phyloP scores from a whole-genome alignment of 352 stramenopile genomes.

The Hyaloperonospora brassicae region DNA sequence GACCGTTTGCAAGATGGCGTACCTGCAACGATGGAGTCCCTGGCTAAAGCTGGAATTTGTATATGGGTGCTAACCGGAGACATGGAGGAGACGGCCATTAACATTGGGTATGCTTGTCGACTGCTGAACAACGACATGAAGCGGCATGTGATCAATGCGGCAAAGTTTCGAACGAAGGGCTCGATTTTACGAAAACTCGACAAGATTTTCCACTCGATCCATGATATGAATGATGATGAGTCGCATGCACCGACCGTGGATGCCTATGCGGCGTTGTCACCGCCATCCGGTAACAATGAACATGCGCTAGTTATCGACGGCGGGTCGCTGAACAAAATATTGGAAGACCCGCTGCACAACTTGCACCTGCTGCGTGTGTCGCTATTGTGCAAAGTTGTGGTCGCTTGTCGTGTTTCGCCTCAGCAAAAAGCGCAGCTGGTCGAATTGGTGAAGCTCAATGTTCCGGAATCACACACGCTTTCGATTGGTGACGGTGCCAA shows the following conservation, averaged over 20 bases:
- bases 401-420: constrained; percentile 96
- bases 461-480: constrained; percentile 73
- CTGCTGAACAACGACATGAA: constrained; percentile 92
- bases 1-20: constrained; percentile 80
- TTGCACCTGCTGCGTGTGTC: constrained; percentile 76
- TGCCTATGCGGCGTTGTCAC: constrained; percentile 25
- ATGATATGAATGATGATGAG: constrained; percentile 24
- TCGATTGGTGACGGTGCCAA: constrained; percentile 89
- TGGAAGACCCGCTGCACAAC: constrained; percentile 66
- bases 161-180: constrained; percentile 58
- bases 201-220: constrained; percentile 70
- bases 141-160: constrained; percentile 71
- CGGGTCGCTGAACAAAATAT: constrained; percentile 76
- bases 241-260: constrained; percentile 15
- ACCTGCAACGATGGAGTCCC: constrained; percentile 66
- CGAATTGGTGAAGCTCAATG: constrained; percentile 89
- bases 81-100: constrained; percentile 87
- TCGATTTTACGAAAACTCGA: constrained; percentile 62
- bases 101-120: constrained; percentile 81
- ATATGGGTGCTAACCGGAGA: constrained; percentile 87
- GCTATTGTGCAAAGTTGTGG: constrained; percentile 91
- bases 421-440: constrained; percentile 98
- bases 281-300: constrained; percentile 29
- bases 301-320: constrained; percentile 94
- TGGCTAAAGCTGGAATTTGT: constrained; percentile 69